A percentile compares a stretch with the other conserved stretches of the same genome.
Conservation (phyloP, 2,329 filamentous ascomycete species). For the Neopestalotiopsis clavispora region DNA sequence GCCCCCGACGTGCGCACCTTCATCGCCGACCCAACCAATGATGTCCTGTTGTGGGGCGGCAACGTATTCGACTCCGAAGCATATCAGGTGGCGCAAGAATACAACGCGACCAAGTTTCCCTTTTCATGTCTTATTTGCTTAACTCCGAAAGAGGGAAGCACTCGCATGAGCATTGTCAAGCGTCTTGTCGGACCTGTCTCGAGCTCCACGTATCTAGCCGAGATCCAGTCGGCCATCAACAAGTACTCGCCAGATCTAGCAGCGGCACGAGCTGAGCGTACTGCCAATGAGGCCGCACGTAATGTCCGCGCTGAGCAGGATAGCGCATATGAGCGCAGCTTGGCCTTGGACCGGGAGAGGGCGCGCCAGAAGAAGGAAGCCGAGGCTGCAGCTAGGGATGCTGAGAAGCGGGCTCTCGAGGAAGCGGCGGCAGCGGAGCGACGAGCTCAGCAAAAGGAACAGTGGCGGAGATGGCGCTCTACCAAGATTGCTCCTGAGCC, state of each 20-base stretch:
- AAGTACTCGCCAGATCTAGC: constrained; percentile 79
- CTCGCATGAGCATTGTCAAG: constrained; percentile 88
- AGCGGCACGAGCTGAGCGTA: constrained; percentile 74
- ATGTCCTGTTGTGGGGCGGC: constrained; percentile 89
- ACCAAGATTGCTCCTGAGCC: constrained; percentile 73
- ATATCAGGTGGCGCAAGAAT: constrained; percentile 87
- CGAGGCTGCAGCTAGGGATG: constrained; percentile 70
- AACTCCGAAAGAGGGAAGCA: constrained; percentile 81
- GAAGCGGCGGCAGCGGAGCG: constrained; percentile 65
- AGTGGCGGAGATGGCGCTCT: constrained; percentile 85
- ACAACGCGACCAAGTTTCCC: constrained; percentile 90
- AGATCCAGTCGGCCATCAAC: constrained; percentile 74
- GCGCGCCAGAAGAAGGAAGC: constrained; percentile 78
- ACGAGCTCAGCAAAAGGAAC: constrained; percentile 50
- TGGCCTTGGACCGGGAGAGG: constrained; percentile 87
- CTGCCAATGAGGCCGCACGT: constrained; percentile 81
- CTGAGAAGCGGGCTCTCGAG: constrained; percentile 64
- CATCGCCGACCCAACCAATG: constrained; percentile 75
- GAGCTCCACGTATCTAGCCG: constrained; percentile 73
- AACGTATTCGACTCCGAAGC: constrained; percentile 93
- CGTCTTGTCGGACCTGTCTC: constrained; percentile 76
- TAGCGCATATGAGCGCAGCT: constrained; percentile 87
- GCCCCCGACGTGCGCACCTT: constrained; percentile 75
- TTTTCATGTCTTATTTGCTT: constrained; percentile 87
- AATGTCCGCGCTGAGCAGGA: constrained; percentile 88